phyloP scores from a whole-genome alignment of 331 rosid species.

The Arachis monticola region DNA sequence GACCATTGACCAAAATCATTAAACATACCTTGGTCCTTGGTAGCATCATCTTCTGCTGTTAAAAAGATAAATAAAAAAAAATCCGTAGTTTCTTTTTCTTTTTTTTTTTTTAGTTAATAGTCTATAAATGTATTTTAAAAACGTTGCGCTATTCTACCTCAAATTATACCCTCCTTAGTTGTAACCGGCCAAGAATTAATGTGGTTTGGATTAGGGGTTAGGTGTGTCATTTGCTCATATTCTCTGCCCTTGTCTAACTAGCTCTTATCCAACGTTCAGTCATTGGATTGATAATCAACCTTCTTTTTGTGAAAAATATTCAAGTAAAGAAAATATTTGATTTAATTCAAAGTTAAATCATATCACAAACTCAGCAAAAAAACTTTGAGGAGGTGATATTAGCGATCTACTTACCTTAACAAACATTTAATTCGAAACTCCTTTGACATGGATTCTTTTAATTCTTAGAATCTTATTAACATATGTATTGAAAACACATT shows the following conservation, averaged over 20 bases:
- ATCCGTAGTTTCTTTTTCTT: neutral
- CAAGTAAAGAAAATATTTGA: too few species aligned
- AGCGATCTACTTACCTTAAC: neutral
- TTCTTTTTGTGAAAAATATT: too few species aligned
- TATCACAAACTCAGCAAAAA: too few species aligned
- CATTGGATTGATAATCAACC: too few species aligned
- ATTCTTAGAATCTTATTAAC: too few species aligned
- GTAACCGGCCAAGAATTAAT: neutral
- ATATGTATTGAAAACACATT: too few species aligned
- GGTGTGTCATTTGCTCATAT: too few species aligned
- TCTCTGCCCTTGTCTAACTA: neutral
- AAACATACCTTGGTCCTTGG: neutral
- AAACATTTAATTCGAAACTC: neutral
- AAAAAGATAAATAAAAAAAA: neutral
- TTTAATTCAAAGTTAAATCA: too few species aligned
- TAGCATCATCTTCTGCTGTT: neutral
- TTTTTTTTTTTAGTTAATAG: neutral
- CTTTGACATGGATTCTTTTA: too few species aligned
- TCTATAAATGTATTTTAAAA: neutral
- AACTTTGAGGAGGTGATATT: too few species aligned
- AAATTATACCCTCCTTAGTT: too few species aligned
- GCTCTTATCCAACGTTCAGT: neutral
- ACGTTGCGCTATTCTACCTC: too few species aligned
- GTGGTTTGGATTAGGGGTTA: neutral
- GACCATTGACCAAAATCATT: slow-evolving; percentile 1